phyloP scores from a whole-genome alignment of 768 basidiomycete genomes.

The Favolaschia claudopus region DNA sequence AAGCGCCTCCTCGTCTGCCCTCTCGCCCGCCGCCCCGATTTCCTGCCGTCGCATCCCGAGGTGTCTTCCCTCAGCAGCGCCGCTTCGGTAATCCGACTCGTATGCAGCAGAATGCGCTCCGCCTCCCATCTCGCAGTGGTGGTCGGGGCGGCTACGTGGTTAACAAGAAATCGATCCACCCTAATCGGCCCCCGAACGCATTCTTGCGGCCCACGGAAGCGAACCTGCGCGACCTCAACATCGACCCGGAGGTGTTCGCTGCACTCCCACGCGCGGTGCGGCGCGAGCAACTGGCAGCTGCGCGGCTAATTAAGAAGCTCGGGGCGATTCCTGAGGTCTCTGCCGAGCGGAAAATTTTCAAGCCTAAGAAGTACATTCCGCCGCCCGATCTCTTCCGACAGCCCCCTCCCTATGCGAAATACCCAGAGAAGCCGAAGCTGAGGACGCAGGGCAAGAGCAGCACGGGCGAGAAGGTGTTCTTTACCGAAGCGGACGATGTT shows the following conservation, averaged over 20 bases:
- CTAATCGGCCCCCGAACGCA: slow-evolving; percentile 14
- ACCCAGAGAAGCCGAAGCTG: slow-evolving; percentile 56
- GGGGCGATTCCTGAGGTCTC: slow-evolving; percentile 49
- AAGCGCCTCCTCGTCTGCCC: too few relatives aligned
- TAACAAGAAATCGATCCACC: slow-evolving; percentile 31
- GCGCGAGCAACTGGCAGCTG: slow-evolving; percentile 74
- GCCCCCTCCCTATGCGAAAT: slow-evolving; percentile 65
- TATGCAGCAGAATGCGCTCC: slow-evolving; percentile 14
- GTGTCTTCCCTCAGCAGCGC: slow-evolving; percentile 41
- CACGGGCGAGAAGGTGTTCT: slow-evolving; percentile 62
- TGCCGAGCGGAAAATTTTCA: slow-evolving; percentile 60
- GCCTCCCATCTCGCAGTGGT: slow-evolving; percentile 1
- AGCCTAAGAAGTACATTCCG: slow-evolving; percentile 53
- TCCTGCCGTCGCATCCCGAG: slow-evolving; percentile 26
- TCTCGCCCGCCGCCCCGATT: too few relatives aligned
- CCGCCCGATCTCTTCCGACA: slow-evolving; percentile 52
- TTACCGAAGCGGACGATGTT: slow-evolving; percentile 75
- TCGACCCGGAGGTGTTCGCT: slow-evolving; percentile 78
- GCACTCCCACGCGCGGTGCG: slow-evolving; percentile 72
- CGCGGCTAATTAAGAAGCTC: slow-evolving; percentile 55
- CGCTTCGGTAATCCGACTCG: slow-evolving; percentile 42
- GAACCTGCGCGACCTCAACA: slow-evolving; percentile 68
- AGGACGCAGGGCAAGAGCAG: slow-evolving; percentile 62
- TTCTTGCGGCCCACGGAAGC: slow-evolving; percentile 50
- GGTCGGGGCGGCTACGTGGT: slow-evolving; percentile 21